A percentile compares a stretch with the other conserved stretches of the same genome.
Conservation (phyloP, 2,329 filamentous ascomycete species). For the Leptographium wingfieldii region DNA sequence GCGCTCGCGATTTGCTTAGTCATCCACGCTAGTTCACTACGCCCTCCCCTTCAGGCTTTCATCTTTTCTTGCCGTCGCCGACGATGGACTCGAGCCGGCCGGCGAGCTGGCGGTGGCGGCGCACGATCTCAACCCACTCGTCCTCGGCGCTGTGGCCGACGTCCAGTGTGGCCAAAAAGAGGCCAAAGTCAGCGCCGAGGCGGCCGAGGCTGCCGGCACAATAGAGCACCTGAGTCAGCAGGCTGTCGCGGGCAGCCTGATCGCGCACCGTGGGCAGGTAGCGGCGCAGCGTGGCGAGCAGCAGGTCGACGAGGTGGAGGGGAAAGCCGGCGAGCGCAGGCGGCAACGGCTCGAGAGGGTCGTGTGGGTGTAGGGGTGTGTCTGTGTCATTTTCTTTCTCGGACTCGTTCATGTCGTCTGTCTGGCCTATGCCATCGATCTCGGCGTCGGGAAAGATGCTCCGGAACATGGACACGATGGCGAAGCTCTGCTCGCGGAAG, state of each 20-base stretch:
- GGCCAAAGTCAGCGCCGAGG: slow-evolving; percentile 82
- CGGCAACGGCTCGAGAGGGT: slow-evolving; percentile 50
- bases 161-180: slow-evolving; percentile 60
- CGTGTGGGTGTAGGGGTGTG: slow-evolving; percentile 3
- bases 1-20: background rate
- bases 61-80: slow-evolving; percentile 15
- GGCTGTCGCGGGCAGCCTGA: slow-evolving; percentile 66
- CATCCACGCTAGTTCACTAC: background rate
- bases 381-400: background rate
- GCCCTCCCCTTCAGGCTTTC: background rate
- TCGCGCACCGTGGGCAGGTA: slow-evolving; percentile 79
- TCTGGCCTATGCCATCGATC: background rate
- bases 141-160: slow-evolving; percentile 33
- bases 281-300: slow-evolving; percentile 59
- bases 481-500: slow-evolving; percentile 94
- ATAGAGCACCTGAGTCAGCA: slow-evolving; percentile 86
- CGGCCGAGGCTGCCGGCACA: slow-evolving; percentile 84
- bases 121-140: slow-evolving; percentile 83
- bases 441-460: slow-evolving; percentile 56
- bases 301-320: slow-evolving; percentile 66
- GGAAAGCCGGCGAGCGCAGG: slow-evolving; percentile 75
- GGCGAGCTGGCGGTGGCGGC: slow-evolving; percentile 74
- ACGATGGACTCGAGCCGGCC: slow-evolving; percentile 62
- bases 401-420: background rate
- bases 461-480: slow-evolving; percentile 86